A percentile compares a stretch with the other conserved stretches of the same genome.
phyloP scores from a whole-genome alignment of 73 alveolate species.

The Halteria grandinella region DNA sequence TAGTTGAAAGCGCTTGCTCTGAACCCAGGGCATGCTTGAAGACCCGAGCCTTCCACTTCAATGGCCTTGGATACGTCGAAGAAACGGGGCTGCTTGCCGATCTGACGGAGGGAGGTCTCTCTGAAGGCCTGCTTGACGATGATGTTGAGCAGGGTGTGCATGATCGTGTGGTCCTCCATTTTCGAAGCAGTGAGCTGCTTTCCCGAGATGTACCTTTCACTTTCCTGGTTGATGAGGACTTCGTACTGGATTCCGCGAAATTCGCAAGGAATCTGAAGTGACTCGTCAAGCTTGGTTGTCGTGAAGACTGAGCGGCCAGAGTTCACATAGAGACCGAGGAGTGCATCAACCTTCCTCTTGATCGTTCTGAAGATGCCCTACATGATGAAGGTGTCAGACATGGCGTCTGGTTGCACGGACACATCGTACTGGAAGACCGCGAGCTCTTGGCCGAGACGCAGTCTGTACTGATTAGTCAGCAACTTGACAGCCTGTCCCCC shows the following conservation, averaged over 20 bases:
- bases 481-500: too few relatives aligned
- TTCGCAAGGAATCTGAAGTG: background rate
- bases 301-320: constrained; percentile 34
- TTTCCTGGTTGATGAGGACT: constrained; percentile 1
- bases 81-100: constrained; percentile 58
- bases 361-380: constrained; percentile 12
- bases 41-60: constrained; percentile 23
- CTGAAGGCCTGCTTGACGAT: constrained; percentile 56
- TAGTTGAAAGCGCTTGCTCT: constrained; percentile 44
- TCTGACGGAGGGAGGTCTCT: constrained; percentile 45
- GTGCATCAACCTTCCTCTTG: constrained; percentile 22
- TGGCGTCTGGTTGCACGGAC: constrained; percentile 19
- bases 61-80: constrained; percentile 30
- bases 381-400: constrained; percentile 13
- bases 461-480: constrained; percentile 11
- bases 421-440: constrained; percentile 31
- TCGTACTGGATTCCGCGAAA: constrained; percentile 14
- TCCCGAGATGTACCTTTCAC: constrained; percentile 26
- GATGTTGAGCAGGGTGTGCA: constrained; percentile 32
- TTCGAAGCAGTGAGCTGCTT: background rate
- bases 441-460: constrained; percentile 20
- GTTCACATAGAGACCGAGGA: constrained; percentile 40
- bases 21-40: constrained; percentile 58
- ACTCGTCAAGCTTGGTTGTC: constrained; percentile 3
- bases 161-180: constrained; percentile 48